A percentile compares a stretch with the other conserved stretches of the same genome.
These are phyloP conservation scores for Pleurotus sapidus DNA, from an alignment of 768 basidiomycete genomes.

Conservation along the genomic window DNA sequence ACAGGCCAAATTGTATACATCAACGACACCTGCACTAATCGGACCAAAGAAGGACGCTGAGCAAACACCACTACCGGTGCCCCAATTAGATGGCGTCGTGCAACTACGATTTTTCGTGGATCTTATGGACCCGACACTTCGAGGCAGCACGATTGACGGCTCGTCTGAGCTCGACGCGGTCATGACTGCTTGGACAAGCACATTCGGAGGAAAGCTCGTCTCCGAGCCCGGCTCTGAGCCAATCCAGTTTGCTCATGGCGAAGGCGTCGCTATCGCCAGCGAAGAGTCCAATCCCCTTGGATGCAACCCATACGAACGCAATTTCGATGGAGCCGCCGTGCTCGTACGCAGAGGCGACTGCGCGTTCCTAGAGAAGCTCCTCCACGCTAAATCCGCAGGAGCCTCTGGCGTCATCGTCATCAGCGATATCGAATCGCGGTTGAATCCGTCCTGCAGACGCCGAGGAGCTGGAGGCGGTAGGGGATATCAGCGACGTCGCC, in stretches of 20 bases:
- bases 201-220: constrained; percentile 68
- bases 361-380: constrained; percentile 84
- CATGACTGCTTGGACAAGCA: constrained; percentile 59
- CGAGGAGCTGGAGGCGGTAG: constrained; percentile 55
- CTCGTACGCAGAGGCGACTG: constrained; percentile 78
- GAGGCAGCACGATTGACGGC: constrained; percentile 31
- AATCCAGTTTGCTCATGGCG: constrained; percentile 44
- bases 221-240: constrained; percentile 19
- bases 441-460: constrained; percentile 68
- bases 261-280: constrained; percentile 53
- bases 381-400: constrained; percentile 62
- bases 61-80: constrained; percentile 12
- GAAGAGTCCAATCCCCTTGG: constrained; percentile 55
- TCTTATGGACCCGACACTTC: constrained; percentile 43
- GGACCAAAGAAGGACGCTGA: constrained; percentile 22
- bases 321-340: constrained; percentile 50
- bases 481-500: constrained; percentile 55
- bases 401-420: constrained; percentile 80
- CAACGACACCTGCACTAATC: constrained; percentile 57
- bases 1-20: constrained; percentile 82
- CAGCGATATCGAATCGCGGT: constrained; percentile 52
- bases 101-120: constrained; percentile 60
- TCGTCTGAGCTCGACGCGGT: constrained; percentile 40
- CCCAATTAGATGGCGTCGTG: constrained; percentile 39
- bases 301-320: constrained; percentile 50